Percentiles rank a stretch among this genome's conserved stretches.
phyloP scores from a whole-genome alignment of 768 basidiomycete genomes.

The Gymnopilus junonius region DNA sequence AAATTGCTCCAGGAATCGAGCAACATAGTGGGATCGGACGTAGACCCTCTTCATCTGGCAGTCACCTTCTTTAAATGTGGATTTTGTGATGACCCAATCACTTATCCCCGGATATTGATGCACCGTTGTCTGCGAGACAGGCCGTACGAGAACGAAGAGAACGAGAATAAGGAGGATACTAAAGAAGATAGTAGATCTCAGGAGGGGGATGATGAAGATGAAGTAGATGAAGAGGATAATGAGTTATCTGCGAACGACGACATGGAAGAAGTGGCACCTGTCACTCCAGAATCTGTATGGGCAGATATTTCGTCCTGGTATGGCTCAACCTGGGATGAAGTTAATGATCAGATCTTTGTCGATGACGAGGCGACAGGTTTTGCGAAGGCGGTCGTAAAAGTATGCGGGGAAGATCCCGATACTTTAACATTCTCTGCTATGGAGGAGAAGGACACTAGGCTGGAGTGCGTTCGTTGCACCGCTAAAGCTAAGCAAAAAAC shows the following conservation, averaged over 20 bases:
- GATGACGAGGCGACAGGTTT: conserved; percentile 30
- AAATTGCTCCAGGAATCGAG: conserved; percentile 16
- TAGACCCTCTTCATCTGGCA: conserved; percentile 28
- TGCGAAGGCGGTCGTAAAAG: conserved; percentile 25
- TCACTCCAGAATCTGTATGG: conserved; percentile 9
- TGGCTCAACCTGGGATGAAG: conserved; percentile 27
- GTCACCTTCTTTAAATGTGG: conserved; percentile 37
- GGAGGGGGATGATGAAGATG: conserved; percentile 8
- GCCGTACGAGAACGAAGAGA: conserved; percentile 4
- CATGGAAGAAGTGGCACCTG: not conserved
- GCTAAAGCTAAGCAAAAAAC: conserved; percentile 6
- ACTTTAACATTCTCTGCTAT: conserved; percentile 22
- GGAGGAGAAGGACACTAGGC: conserved; percentile 27
- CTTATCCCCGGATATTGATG: conserved; percentile 34
- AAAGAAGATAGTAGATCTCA: not conserved
- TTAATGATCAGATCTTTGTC: conserved; percentile 24
- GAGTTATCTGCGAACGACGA: conserved; percentile 1
- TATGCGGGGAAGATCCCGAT: conserved; percentile 32
- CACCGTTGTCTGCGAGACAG: conserved; percentile 28
- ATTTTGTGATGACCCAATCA: conserved; percentile 33
- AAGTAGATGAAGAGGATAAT: not conserved
- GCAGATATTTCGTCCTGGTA: not conserved
- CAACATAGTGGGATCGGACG: not conserved
- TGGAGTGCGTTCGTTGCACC: conserved; percentile 36
- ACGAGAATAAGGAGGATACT: not conserved